These are phyloP conservation scores for Fistulina hepatica DNA, from an alignment of 1,284 basidiomycete genomes.

Conservation along the genomic window DNA sequence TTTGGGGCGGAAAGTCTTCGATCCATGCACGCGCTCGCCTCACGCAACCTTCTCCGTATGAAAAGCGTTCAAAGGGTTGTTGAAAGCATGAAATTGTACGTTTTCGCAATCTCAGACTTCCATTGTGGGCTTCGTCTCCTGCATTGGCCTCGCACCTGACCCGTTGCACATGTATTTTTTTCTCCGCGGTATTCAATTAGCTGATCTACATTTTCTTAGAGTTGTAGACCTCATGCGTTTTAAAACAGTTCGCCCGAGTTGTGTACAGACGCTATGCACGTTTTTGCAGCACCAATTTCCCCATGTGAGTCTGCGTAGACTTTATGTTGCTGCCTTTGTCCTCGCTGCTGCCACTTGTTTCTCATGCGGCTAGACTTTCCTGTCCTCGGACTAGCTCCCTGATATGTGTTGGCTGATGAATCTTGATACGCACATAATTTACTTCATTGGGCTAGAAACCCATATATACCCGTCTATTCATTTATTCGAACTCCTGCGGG, in stretches of 20 bases:
- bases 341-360: background rate
- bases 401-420: too few species aligned
- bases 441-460: too few species aligned
- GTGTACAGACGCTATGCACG: constrained; percentile 34
- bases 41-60: constrained; percentile 49
- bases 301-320: constrained; percentile 44
- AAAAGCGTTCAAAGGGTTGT: constrained; percentile 73
- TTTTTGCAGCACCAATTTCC: constrained; percentile 75
- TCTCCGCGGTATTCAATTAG: background rate
- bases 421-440: too few species aligned
- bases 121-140: background rate
- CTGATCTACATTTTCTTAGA: constrained; percentile 27
- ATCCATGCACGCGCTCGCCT: constrained; percentile 42
- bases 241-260: constrained; percentile 33
- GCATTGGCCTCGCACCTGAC: background rate
- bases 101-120: constrained; percentile 3
- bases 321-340: too few species aligned
- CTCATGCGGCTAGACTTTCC: background rate
- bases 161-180: background rate
- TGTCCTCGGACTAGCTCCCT: too few species aligned
- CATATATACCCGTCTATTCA: constrained; percentile 6
- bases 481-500: too few species aligned
- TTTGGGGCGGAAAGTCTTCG: constrained; percentile 32
- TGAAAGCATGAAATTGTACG: constrained; percentile 74
- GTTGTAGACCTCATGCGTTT: constrained; percentile 52